phyloP scores from a whole-genome alignment of 805 yeast species.

The Peterozyma xylosa region DNA sequence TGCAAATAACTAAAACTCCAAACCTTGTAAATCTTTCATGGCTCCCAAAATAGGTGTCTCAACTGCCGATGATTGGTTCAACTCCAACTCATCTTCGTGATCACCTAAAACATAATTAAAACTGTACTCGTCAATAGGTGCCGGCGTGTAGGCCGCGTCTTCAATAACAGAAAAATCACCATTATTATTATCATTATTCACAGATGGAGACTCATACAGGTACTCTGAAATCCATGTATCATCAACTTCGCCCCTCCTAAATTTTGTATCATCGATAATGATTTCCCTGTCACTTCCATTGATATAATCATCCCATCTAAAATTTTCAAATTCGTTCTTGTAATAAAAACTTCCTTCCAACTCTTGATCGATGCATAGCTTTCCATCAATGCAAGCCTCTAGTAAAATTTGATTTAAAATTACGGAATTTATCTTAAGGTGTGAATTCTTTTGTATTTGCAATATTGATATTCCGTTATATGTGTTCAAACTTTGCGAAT shows the following conservation, averaged over 20 bases:
- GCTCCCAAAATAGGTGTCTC: background rate
- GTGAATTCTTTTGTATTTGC: constrained; percentile 17
- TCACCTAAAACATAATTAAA: constrained; percentile 5
- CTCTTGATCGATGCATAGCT: constrained; percentile 19
- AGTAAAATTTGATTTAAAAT: constrained; percentile 20
- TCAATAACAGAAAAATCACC: background rate
- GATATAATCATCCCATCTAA: constrained; percentile 13
- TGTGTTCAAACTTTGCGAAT: background rate
- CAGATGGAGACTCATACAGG: background rate
- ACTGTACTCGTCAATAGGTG: background rate
- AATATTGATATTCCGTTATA: constrained; percentile 18
- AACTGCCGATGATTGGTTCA: background rate
- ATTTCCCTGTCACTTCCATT: constrained; percentile 2
- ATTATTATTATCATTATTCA: background rate
- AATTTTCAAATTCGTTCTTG: constrained; percentile 17
- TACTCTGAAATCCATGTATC: background rate
- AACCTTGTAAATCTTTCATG: constrained; percentile 4
- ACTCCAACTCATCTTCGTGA: background rate
- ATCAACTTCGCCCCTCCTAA: background rate
- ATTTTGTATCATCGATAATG: background rate
- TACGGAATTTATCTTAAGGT: constrained; percentile 17
- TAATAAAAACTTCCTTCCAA: constrained; percentile 22
- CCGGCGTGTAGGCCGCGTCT: background rate
- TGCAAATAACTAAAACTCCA: constrained; percentile 9
- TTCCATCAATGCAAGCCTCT: constrained; percentile 15